Percentiles rank a stretch among this genome's conserved stretches.
Conservation (phyloP, 108 stramenopile species). For the Cyclotella atomus region DNA sequence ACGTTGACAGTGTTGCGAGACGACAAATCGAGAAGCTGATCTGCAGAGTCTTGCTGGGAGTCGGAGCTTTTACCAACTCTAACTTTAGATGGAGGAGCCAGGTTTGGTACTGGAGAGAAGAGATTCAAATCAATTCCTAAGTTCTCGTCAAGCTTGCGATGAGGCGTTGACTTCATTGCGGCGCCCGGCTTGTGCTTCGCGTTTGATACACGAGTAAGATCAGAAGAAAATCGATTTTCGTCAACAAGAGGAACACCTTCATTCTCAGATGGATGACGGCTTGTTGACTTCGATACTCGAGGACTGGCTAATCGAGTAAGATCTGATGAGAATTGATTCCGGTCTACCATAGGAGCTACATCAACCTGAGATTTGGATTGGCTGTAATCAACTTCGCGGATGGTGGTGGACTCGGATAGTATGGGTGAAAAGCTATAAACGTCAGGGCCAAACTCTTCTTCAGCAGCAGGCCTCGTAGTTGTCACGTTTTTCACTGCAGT, state of each 20-base stretch:
- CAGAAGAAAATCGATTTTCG: background rate
- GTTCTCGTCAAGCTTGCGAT: background rate
- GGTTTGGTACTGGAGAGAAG: background rate
- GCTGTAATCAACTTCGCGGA: background rate
- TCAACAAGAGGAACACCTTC: slow-evolving; percentile 1
- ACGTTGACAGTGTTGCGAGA: background rate
- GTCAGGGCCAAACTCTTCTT: background rate
- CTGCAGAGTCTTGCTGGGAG: background rate
- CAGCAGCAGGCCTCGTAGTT: background rate
- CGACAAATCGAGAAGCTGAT: background rate
- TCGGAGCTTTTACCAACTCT: background rate
- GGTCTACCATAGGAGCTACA: no score
- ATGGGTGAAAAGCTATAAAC: background rate
- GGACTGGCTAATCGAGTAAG: background rate
- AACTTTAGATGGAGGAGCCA: background rate
- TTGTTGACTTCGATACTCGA: no score
- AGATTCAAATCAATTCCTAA: background rate
- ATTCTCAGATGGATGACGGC: background rate
- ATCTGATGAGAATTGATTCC: background rate
- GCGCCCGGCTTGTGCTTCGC: background rate
- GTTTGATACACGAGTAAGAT: slow-evolving; percentile 2
- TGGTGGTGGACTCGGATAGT: background rate
- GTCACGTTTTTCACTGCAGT: background rate
- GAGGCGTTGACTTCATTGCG: background rate
- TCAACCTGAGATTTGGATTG: background rate